These are phyloP conservation scores for Vigna nakashimae DNA, from an alignment of 306 rosid genomes.

Conservation along the genomic window DNA sequence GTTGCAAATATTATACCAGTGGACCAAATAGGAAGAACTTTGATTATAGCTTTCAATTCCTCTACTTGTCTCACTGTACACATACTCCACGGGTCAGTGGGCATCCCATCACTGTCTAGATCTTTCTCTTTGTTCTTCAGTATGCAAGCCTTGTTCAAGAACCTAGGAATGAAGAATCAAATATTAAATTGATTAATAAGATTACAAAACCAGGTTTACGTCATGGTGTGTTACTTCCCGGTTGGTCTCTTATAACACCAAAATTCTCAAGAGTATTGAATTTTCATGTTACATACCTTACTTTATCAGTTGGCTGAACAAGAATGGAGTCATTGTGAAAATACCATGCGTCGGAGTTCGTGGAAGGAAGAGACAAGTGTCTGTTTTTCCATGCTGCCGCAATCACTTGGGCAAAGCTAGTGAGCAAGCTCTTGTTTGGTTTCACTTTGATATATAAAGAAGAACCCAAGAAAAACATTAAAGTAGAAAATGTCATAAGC, in stretches of 20 bases:
- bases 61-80: slow-evolving; percentile 84
- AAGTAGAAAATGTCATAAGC: slow-evolving; percentile 64
- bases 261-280: no score
- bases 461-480: slow-evolving; percentile 72
- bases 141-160: slow-evolving; percentile 83
- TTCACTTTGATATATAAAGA: slow-evolving; percentile 51
- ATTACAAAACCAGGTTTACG: no score
- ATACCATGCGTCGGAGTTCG: slow-evolving; percentile 56
- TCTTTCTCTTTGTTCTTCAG: slow-evolving; percentile 57
- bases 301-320: slow-evolving; percentile 64
- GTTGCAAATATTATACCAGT: slow-evolving; percentile 54
- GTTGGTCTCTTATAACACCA: no score
- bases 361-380: slow-evolving; percentile 55
- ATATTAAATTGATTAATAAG: slow-evolving; percentile 23
- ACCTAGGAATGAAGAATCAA: slow-evolving; percentile 51
- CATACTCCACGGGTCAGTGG: slow-evolving; percentile 66
- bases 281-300: slow-evolving; percentile 58
- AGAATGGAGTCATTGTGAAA: slow-evolving; percentile 58
- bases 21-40: slow-evolving; percentile 83
- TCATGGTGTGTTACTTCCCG: no score
- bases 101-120: slow-evolving; percentile 54
- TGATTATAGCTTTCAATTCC: slow-evolving; percentile 73
- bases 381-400: slow-evolving; percentile 75
- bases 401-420: slow-evolving; percentile 59
- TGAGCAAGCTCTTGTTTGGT: slow-evolving; percentile 63